Conservation (phyloP, 2,329 filamentous ascomycete species). For the Bipolaris cookei region DNA sequence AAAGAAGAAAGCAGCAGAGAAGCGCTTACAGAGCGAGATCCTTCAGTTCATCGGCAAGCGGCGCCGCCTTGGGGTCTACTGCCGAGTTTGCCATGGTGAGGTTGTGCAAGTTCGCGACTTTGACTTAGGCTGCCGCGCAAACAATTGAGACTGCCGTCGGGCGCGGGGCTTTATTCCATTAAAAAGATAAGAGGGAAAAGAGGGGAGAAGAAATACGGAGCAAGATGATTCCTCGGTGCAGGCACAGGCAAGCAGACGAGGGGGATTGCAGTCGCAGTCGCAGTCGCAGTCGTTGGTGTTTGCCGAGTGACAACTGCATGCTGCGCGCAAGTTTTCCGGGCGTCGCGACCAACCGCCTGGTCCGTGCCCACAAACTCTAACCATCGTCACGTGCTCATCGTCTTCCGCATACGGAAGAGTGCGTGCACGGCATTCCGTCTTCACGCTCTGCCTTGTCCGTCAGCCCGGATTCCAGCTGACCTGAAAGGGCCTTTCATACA, state of each 20-base stretch:
- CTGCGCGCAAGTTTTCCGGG: constrained; percentile 20
- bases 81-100: constrained; percentile 39
- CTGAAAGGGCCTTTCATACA: neutral
- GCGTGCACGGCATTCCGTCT: neutral
- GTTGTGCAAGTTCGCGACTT: constrained; percentile 24
- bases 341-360: constrained; percentile 27
- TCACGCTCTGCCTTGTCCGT: neutral
- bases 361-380: constrained; percentile 12
- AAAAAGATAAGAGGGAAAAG: constrained; percentile 7
- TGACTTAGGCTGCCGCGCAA: constrained; percentile 33
- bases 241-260: constrained; percentile 9
- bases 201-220: constrained; percentile 1
- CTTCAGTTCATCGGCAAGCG: constrained; percentile 43
- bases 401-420: neutral
- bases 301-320: constrained; percentile 21
- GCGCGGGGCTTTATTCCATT: constrained; percentile 32
- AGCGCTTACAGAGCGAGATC: constrained; percentile 40
- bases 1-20: too few species aligned
- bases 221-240: constrained; percentile 1
- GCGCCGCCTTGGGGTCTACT: constrained; percentile 40
- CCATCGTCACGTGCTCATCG: constrained; percentile 7
- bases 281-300: constrained; percentile 18
- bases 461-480: neutral
- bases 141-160: constrained; percentile 15
- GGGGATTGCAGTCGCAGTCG: constrained; percentile 14